Conservation (phyloP, 1,284 basidiomycete species). For the Leccinum discolor region DNA sequence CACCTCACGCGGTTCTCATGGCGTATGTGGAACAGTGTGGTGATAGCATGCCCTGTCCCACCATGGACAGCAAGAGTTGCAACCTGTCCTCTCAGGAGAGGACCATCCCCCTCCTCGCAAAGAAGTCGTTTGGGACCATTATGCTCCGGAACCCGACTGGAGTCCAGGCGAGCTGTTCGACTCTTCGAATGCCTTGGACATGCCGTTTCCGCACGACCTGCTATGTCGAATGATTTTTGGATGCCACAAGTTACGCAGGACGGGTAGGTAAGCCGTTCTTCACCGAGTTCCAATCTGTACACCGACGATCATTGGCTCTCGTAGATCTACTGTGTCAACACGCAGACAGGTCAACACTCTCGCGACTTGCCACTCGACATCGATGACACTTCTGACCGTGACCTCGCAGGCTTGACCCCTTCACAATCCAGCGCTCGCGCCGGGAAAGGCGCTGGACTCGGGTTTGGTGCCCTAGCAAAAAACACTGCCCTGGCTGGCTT, state of each 20-base stretch:
- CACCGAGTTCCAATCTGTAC: background rate
- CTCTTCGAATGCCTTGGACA: too few species aligned
- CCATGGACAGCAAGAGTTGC: slow-evolving; percentile 40
- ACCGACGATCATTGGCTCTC: slow-evolving; percentile 2
- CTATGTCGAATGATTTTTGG: slow-evolving; percentile 74
- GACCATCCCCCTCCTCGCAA: background rate
- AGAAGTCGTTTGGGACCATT: too few species aligned
- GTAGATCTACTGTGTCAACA: slow-evolving; percentile 94
- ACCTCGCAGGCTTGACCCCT: slow-evolving; percentile 55
- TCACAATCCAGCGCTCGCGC: slow-evolving; percentile 57
- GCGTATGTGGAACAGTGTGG: too few species aligned
- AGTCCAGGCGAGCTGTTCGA: too few species aligned
- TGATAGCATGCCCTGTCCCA: slow-evolving; percentile 47
- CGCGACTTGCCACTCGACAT: slow-evolving; percentile 81
- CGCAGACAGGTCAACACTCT: slow-evolving; percentile 84
- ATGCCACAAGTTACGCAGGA: slow-evolving; percentile 72
- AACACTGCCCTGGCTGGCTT: slow-evolving; percentile 46
- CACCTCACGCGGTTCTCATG: too few species aligned
- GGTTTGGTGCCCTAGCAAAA: slow-evolving; percentile 35
- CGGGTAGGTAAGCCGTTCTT: slow-evolving; percentile 59
- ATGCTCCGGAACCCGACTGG: too few species aligned
- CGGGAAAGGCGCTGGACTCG: slow-evolving; percentile 52
- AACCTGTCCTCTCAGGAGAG: slow-evolving; percentile 18
- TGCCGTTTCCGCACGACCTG: slow-evolving; percentile 19
- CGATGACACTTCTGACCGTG: slow-evolving; percentile 61